Base-by-base conservation (phyloP, 352 stramenopile species). In the Globisporangium cederbergense region DNA sequence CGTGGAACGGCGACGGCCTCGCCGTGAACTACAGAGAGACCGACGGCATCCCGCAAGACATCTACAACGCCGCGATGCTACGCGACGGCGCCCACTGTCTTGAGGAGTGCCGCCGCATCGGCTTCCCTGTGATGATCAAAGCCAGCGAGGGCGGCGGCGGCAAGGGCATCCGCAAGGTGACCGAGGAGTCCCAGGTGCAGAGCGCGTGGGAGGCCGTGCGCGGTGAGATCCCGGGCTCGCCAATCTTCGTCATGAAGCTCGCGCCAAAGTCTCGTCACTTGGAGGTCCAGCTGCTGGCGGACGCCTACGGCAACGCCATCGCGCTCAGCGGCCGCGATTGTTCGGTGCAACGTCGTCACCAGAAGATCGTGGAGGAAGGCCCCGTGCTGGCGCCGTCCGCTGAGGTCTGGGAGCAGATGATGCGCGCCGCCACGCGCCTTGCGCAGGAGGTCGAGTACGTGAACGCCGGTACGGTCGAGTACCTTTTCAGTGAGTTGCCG, bases 101-200 rank as follows among this genome's bases (percentile, higher is more conserved):
- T n/a, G 79, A 93, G n/a, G 89, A 96, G 55, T 97, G 94, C 65
- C 88, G 90, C 42, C 79, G 91, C 62, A 98, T 99, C 76, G 98
- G 98, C 36, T 99, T 99, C 74, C 98, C 98, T 5, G 90, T 99
- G 58, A 99, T 99, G 98, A 99, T 99, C 77, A 99, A 99, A 79
- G 98, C 98, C 32, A 98, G 85, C 54, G 97, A 99, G 79, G 98
- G 98, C 56, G 98, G 98, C 56, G 98, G 98, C 54, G 98, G 98
- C 65, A 99, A 99, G 75, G 98, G 97, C 68, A 99, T 99, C 81
- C 95, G 97, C 38, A 98, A 98, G 77, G 91, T 98, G 8, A 80
- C 80, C 61, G 85, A 94, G 38, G 73, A 86, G 46, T 91, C 95
- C 28, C 87, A 99, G 65, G 93, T 99, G 34, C 78, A 89, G 42